Percentiles rank a stretch among this genome's conserved stretches.
Evolutionary conservation across 768 basidiomycete genomes (phyloP).

Genomic region (Nidularia pulvinata): DNA sequence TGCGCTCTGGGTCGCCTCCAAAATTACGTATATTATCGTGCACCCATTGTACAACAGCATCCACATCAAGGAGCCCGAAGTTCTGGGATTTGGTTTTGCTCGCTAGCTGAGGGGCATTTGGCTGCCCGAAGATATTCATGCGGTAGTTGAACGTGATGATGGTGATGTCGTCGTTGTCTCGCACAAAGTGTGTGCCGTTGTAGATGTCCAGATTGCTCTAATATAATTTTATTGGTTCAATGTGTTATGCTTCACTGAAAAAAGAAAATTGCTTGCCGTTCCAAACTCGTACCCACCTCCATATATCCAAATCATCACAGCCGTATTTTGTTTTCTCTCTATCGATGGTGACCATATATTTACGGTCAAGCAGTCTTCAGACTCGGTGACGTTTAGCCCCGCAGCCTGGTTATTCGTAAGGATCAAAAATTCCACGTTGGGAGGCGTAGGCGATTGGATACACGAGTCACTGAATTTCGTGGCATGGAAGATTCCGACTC

Average conservation of each 20-base stretch:
- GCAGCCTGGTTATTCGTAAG: slow-evolving; percentile 14
- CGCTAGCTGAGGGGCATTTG: slow-evolving; percentile 33
- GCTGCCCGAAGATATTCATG: slow-evolving; percentile 35
- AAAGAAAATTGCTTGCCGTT: slow-evolving; percentile 17
- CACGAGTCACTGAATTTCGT: slow-evolving; percentile 26
- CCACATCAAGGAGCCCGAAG: slow-evolving; percentile 34
- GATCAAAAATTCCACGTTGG: slow-evolving; percentile 16
- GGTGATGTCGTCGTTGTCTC: slow-evolving; percentile 28
- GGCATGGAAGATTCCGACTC: slow-evolving; percentile 15
- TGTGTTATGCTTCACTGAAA: background rate
- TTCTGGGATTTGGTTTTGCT: slow-evolving; percentile 22
- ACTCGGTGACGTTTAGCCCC: slow-evolving; percentile 21
- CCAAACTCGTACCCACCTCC: slow-evolving; percentile 34
- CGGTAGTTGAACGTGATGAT: slow-evolving; percentile 37
- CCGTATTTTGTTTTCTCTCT: slow-evolving; percentile 25
- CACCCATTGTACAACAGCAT: slow-evolving; percentile 47
- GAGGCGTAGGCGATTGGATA: slow-evolving; percentile 15
- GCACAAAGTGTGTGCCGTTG: slow-evolving; percentile 25
- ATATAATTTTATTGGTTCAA: background rate
- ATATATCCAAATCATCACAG: slow-evolving; percentile 34
- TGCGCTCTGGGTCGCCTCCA: slow-evolving; percentile 35
- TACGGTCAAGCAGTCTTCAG: slow-evolving; percentile 32
- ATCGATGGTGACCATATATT: slow-evolving; percentile 36
- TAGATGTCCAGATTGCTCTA: slow-evolving; percentile 25
- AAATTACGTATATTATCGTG: slow-evolving; percentile 46